Evolutionary conservation across 352 stramenopile genomes (phyloP).

Genomic region (Globisporangium heterothallicum): DNA sequence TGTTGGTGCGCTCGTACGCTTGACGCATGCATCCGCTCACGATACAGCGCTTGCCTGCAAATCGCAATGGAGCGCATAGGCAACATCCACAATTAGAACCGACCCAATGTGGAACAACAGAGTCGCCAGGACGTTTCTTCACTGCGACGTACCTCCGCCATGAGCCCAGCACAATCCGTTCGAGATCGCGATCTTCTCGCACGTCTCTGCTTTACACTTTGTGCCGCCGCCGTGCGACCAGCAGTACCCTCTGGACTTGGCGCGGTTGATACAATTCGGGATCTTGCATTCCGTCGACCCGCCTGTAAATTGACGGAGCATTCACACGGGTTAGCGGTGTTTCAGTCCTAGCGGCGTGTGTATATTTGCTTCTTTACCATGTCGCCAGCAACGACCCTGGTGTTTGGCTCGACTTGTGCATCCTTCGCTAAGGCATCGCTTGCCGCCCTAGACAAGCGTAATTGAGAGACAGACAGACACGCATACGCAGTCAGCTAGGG

Average conservation of each 20-base stretch:
- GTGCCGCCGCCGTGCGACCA: conserved; percentile 33
- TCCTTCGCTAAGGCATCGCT: conserved; percentile 15
- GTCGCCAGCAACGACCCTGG: conserved; percentile 13
- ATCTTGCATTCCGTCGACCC: conserved; percentile 20
- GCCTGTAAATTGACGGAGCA: conserved; percentile 2
- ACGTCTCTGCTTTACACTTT: conserved; percentile 19
- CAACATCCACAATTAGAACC: too few relatives aligned
- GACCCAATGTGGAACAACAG: too few relatives aligned
- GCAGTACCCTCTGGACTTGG: conserved; percentile 29
- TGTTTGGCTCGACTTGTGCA: conserved; percentile 22
- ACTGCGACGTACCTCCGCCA: conserved; percentile 23
- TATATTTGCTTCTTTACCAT: conserved; percentile 5
- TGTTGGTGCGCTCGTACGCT: conserved; percentile 57
- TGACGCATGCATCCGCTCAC: conserved; percentile 27
- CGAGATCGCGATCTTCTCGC: conserved; percentile 29
- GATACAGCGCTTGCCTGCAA: conserved; percentile 39
- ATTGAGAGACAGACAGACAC: not conserved
- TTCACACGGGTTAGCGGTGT: too few relatives aligned
- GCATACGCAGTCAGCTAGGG: not conserved
- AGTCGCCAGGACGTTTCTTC: too few relatives aligned
- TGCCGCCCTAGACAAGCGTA: conserved; percentile 13
- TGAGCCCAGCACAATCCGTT: conserved; percentile 30
- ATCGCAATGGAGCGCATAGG: too few relatives aligned
- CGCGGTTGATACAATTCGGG: conserved; percentile 25
- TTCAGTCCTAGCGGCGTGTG: not conserved